Evolutionary conservation across 148 eudicot genomes (phyloP).

Genomic region (Simmondsia chinensis): DNA sequence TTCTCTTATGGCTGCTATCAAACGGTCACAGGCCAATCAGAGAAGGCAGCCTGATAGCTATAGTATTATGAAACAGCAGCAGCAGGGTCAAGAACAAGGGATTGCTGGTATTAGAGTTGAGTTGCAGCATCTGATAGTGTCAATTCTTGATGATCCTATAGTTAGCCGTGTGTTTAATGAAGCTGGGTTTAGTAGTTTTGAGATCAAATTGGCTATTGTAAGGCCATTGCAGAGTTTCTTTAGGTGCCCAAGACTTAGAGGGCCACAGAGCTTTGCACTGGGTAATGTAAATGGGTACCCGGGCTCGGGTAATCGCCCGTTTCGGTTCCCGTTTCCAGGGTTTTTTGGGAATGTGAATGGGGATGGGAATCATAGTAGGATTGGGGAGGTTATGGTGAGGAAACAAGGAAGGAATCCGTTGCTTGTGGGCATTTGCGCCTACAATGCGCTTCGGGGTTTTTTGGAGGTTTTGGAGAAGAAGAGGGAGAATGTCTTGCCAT

Average conservation of each 20-base stretch:
- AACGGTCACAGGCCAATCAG: slow-evolving; percentile 80
- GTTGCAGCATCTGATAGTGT: slow-evolving; percentile 46
- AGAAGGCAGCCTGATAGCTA: slow-evolving; percentile 62
- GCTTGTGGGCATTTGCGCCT: slow-evolving; percentile 47
- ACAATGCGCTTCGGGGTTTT: slow-evolving; percentile 39
- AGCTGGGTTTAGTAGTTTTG: slow-evolving; percentile 73
- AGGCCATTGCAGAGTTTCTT: slow-evolving; percentile 49
- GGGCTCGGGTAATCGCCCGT: slow-evolving; percentile 11
- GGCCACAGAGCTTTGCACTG: slow-evolving; percentile 24
- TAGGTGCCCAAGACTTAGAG: slow-evolving; percentile 18
- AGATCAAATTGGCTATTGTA: slow-evolving; percentile 58
- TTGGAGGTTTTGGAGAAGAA: slow-evolving; percentile 32
- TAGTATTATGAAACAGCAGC: slow-evolving; percentile 27
- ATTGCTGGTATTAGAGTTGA: slow-evolving; percentile 52
- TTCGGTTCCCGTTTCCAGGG: slow-evolving; percentile 40
- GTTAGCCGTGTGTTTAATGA: slow-evolving; percentile 80
- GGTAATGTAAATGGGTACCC: slow-evolving; percentile 23
- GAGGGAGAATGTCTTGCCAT: slow-evolving; percentile 23
- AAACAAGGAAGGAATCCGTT: slow-evolving; percentile 48
- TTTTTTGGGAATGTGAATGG: slow-evolving; percentile 6
- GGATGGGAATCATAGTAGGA: slow-evolving; percentile 37
- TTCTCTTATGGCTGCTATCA: slow-evolving; percentile 92
- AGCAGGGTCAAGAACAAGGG: slow-evolving; percentile 15
- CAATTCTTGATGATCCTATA: slow-evolving; percentile 85
- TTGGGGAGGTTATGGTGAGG: slow-evolving; percentile 45